A percentile compares a stretch with the other conserved stretches of the same genome.
These are phyloP conservation scores for Blumeriella jaapii DNA, from an alignment of 2,329 filamentous ascomycete genomes.

Conservation along the genomic window DNA sequence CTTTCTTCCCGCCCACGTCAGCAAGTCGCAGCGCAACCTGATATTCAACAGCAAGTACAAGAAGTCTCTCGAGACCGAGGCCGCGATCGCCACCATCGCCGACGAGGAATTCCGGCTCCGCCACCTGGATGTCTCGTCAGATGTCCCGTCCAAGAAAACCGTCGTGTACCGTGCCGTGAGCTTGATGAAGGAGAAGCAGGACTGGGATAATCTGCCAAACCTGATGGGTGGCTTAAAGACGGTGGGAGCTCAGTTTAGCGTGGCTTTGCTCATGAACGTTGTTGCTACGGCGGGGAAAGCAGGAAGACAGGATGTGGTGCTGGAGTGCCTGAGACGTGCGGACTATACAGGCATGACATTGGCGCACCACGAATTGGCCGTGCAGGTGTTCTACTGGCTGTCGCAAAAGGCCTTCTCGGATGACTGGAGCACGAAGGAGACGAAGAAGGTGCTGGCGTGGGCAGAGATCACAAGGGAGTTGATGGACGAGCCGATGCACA, in stretches of 20 bases:
- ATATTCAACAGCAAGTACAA: constrained; percentile 38
- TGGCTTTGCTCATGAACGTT: constrained; percentile 6
- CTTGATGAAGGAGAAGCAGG: constrained; percentile 25
- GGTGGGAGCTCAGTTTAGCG: neutral
- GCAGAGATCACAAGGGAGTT: constrained; percentile 24
- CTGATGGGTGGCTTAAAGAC: constrained; percentile 24
- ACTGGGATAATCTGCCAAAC: constrained; percentile 26
- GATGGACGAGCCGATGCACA: constrained; percentile 22
- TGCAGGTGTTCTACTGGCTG: constrained; percentile 15
- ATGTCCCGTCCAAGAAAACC: constrained; percentile 12
- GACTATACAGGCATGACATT: constrained; percentile 22
- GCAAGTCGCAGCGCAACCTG: constrained; percentile 38
- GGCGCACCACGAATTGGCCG: constrained; percentile 7
- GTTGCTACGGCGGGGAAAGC: constrained; percentile 10
- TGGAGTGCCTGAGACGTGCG: constrained; percentile 24
- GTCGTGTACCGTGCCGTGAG: constrained; percentile 13
- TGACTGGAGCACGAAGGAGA: constrained; percentile 16
- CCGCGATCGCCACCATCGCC: constrained; percentile 46
- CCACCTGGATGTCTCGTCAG: constrained; percentile 17
- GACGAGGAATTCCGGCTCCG: constrained; percentile 32
- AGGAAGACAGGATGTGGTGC: constrained; percentile 20
- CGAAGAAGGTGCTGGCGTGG: constrained; percentile 22
- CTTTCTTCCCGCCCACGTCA: constrained; percentile 51
- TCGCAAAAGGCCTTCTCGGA: constrained; percentile 16
- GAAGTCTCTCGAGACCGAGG: constrained; percentile 40